These are phyloP conservation scores for Colletotrichum shisoi DNA, from an alignment of 2,329 filamentous ascomycete genomes.

Conservation along the genomic window DNA sequence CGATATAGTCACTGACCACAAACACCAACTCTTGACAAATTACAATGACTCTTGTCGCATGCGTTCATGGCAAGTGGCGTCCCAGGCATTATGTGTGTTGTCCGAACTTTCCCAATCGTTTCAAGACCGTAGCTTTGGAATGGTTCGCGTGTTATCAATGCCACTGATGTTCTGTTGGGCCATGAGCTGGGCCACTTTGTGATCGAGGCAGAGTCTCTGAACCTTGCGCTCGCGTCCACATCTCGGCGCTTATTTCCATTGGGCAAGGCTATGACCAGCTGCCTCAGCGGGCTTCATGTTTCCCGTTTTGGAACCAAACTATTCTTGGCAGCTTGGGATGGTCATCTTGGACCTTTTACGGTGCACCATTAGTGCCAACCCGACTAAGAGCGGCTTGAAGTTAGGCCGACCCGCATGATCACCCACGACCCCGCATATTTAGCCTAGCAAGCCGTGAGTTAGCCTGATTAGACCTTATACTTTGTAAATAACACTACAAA, in stretches of 20 bases:
- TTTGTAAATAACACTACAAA: too few relatives aligned
- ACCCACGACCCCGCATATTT: too few relatives aligned
- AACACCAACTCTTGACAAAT: background rate
- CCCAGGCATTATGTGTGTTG: background rate
- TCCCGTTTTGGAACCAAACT: too few relatives aligned
- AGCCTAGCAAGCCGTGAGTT: too few relatives aligned
- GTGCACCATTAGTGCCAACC: too few relatives aligned
- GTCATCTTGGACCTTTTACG: too few relatives aligned
- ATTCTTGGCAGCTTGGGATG: too few relatives aligned
- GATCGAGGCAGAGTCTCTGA: background rate
- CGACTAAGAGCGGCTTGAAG: too few relatives aligned
- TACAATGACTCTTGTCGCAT: background rate
- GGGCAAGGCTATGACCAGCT: background rate
- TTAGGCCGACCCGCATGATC: too few relatives aligned
- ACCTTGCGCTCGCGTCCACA: background rate
- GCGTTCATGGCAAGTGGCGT: background rate
- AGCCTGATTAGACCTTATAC: too few relatives aligned
- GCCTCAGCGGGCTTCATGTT: background rate
- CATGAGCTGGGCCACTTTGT: background rate
- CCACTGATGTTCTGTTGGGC: background rate
- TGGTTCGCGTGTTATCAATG: background rate
- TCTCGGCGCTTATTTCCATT: background rate
- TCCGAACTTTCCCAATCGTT: slow-evolving; percentile 17
- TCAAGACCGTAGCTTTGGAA: slow-evolving; percentile 13
- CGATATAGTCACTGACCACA: background rate